Conservation (phyloP, 371 early-diverging fungal genomes). For the Circinella minor region DNA sequence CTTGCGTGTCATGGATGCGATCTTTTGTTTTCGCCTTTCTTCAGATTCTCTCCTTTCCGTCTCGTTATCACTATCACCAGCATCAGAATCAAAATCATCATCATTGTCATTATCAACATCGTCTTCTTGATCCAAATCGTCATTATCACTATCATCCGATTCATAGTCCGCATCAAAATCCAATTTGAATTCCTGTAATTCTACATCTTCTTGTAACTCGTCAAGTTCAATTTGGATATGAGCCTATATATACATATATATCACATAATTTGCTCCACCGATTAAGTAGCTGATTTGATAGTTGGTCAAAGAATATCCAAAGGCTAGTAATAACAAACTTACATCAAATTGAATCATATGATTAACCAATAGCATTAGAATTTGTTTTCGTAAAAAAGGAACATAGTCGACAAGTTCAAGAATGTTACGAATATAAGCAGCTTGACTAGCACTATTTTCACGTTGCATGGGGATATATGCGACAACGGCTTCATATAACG, state of each 20-base stretch:
- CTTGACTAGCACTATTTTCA: slow-evolving; percentile 67
- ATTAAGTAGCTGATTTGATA: too few relatives aligned
- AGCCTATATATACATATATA: slow-evolving; percentile 43
- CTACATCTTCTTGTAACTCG: slow-evolving; percentile 83
- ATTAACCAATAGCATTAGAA: slow-evolving; percentile 80
- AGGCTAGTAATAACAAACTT: slow-evolving; percentile 20
- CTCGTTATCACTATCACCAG: slow-evolving; percentile 9
- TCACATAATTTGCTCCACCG: too few relatives aligned
- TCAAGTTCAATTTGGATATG: slow-evolving; percentile 94
- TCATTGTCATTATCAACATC: slow-evolving; percentile 39
- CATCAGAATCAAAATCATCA: slow-evolving; percentile 30
- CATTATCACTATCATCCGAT: slow-evolving; percentile 41
- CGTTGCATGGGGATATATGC: slow-evolving; percentile 81
- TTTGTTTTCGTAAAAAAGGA: slow-evolving; percentile 72
- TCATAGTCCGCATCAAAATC: slow-evolving; percentile 50
- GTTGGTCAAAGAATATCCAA: neutral
- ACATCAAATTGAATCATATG: slow-evolving; percentile 89
- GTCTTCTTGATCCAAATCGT: slow-evolving; percentile 35
- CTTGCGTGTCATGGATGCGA: slow-evolving; percentile 76
- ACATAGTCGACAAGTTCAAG: slow-evolving; percentile 78
- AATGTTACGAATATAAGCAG: slow-evolving; percentile 77
- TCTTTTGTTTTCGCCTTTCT: slow-evolving; percentile 42
- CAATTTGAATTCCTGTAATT: slow-evolving; percentile 44
- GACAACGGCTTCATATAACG: slow-evolving; percentile 68
- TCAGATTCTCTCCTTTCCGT: slow-evolving; percentile 28